Base-by-base conservation (phyloP, 345 rosid genomes). In the Boechera retrofracta region DNA sequence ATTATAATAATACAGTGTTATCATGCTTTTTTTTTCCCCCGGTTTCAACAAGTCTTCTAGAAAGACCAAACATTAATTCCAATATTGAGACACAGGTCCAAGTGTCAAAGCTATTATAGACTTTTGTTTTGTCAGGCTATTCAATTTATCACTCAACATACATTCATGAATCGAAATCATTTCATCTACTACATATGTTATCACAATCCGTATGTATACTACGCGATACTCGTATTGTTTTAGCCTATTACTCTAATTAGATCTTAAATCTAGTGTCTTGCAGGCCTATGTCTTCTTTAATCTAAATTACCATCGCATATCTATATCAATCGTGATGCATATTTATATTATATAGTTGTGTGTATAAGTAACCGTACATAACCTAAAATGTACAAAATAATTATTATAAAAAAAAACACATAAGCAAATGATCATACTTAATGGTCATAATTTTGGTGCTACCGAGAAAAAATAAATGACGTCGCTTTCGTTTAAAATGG, bases 1-100 rank as follows among this genome's bases (percentile, higher is more conserved):
- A 32, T n/a, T 57, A 0, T 35, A 7, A 36, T 6, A 36, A 36
- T 2, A 8, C 0, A 36, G 39, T 6, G 39, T 36, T 36, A 35
- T 35, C 6, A 36, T 36, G 39, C 10, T 36, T 36, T 36, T 44
- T 13, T 33, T 44, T 18, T 21, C 3, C 8, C 29, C 16, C 38
- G 42, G 54, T 18, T 75, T 53, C 74, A 44, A 44, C 72, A 51
- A 52, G 74, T 63, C 73, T 72, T 78, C 73, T 72, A 78, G 77
- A 72, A 63, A 31, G 68, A 33, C 64, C 56, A 71, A 38, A 3
- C 67, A 33, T n/a, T 24, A 16, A 5, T 39, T 61, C 69, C 53
- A 56, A 36, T 47, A 12, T 56, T 21, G 10, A 45, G 54, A 47
- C 76, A 18, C 71, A 70, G 45, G 59, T 69, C 76, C 65, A 45